Evolutionary conservation across 495 filamentous ascomycete genomes (phyloP).

Genomic region (Penicillium angulare): DNA sequence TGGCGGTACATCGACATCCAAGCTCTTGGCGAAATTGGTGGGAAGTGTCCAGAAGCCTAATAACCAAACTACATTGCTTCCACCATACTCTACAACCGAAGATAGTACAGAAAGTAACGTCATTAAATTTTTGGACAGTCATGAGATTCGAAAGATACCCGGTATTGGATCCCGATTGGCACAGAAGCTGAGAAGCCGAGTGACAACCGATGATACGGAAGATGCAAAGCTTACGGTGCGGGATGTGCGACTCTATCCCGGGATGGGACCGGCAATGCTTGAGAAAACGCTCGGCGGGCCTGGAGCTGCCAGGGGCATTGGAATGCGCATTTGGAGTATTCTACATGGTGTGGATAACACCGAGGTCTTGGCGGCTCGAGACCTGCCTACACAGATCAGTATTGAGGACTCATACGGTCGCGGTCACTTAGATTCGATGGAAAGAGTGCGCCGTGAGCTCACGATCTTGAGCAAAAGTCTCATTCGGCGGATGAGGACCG

Average conservation of each 20-base stretch:
- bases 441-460: constrained; percentile 65
- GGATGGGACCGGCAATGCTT: constrained; percentile 58
- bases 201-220: constrained; percentile 48
- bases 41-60: constrained; percentile 84
- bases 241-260: constrained; percentile 59
- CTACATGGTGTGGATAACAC: constrained; percentile 65
- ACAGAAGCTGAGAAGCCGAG: constrained; percentile 61
- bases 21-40: constrained; percentile 78
- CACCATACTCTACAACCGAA: constrained; percentile 46
- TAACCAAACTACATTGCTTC: constrained; percentile 77
- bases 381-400: constrained; percentile 83
- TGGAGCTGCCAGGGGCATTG: constrained; percentile 67
- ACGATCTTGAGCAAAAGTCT: constrained; percentile 62
- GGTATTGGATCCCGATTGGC: constrained; percentile 82
- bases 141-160: constrained; percentile 79
- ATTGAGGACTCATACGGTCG: constrained; percentile 88
- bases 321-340: constrained; percentile 69
- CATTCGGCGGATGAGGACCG: constrained; percentile 72
- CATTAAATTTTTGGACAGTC: constrained; percentile 66
- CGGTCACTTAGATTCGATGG: constrained; percentile 58
- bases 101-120: constrained; percentile 47
- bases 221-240: constrained; percentile 61
- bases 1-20: constrained; percentile 84
- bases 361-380: constrained; percentile 67
- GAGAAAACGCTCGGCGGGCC: constrained; percentile 66